A percentile compares a stretch with the other conserved stretches of the same genome.
phyloP scores from a whole-genome alignment of 768 basidiomycete species.

The Dendrothele bispora region DNA sequence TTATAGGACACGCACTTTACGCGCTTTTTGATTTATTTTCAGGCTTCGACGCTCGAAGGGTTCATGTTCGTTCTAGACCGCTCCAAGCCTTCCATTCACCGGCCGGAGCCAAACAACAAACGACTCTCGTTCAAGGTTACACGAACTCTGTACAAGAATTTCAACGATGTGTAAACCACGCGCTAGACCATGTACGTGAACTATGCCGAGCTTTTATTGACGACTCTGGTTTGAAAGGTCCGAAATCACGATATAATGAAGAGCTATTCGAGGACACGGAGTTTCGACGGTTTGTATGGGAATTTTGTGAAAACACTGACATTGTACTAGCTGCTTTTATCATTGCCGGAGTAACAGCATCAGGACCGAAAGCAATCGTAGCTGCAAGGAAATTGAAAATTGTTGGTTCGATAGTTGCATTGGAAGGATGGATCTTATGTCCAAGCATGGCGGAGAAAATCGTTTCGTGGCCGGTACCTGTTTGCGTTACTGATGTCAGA shows the following conservation, averaged over 20 bases:
- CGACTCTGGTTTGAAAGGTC: slow-evolving; percentile 20
- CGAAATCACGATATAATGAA: slow-evolving; percentile 13
- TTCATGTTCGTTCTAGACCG: slow-evolving; percentile 24
- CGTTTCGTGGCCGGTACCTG: slow-evolving; percentile 17
- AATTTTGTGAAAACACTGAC: slow-evolving; percentile 21
- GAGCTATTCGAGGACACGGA: slow-evolving; percentile 14
- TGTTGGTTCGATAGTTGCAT: slow-evolving; percentile 26
- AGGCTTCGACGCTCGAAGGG: slow-evolving; percentile 29
- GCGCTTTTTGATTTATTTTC: slow-evolving; percentile 26
- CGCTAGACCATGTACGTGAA: slow-evolving; percentile 6
- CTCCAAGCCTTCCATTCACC: slow-evolving; percentile 32
- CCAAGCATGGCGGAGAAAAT: slow-evolving; percentile 1
- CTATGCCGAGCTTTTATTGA: slow-evolving; percentile 18
- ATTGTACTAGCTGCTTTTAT: slow-evolving; percentile 19
- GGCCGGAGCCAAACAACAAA: slow-evolving; percentile 19
- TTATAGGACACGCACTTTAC: slow-evolving; percentile 20
- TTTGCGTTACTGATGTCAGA: slow-evolving; percentile 16
- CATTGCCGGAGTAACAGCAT: slow-evolving; percentile 29
- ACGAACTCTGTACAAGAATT: slow-evolving; percentile 36
- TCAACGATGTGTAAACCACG: slow-evolving; percentile 19
- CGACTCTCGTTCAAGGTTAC: slow-evolving; percentile 29
- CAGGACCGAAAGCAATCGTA: slow-evolving; percentile 27
- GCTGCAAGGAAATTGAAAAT: slow-evolving; percentile 20
- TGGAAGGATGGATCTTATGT: slow-evolving; percentile 24
- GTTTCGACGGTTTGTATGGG: slow-evolving; percentile 29